Evolutionary conservation across 345 rosid species (phyloP), one percentile per base, ranked within the genome.

Genomic region (Triadica sebifera): DNA sequence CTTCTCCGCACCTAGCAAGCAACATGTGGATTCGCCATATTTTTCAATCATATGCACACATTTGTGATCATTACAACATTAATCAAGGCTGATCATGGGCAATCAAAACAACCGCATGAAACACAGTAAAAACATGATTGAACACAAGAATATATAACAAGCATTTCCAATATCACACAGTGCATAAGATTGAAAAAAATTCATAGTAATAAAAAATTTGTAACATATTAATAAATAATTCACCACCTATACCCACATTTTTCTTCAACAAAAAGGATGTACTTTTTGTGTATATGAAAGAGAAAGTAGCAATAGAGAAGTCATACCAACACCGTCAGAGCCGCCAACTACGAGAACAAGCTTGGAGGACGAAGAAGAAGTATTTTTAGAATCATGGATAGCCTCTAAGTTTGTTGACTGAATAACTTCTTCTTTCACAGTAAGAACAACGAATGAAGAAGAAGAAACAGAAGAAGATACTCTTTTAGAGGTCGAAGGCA

Each of bases 321-420:
- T 58, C 50, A 20, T 80, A 91, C 97, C 97, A 53, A 91, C 97
- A 65, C 98, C 98, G 71, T 97, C 98, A 37, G 97, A 69, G 81
- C 96, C 94, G 15, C 98, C 97, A 45, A 84, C 84, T 65, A 94
- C 92, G 50, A 94, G 88, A 59, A 91, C 96, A 59, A 86, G 88
- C 90, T 94, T 94, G 61, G 94, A 86, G 66, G 98, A 90, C 0
- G 86, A 73, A 70, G 88, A 52, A 72, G 67, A 12, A 19, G 78
- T 13, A 63, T 81, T 62, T 55, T 20, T 67, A 12, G 86, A 81
- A 59, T 73, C 81, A 51, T 8, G 46, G 66, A 65, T 50, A 29
- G 85, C 65, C 6, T 84, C 85, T 67, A 82, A 81, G 70, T 75
- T 71, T 4, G 84, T 78, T 5, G 89, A 77, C 72, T 85, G 83